Evolutionary conservation across 208 protist species (phyloP).

Genomic region (Leishmania mexicana): DNA sequence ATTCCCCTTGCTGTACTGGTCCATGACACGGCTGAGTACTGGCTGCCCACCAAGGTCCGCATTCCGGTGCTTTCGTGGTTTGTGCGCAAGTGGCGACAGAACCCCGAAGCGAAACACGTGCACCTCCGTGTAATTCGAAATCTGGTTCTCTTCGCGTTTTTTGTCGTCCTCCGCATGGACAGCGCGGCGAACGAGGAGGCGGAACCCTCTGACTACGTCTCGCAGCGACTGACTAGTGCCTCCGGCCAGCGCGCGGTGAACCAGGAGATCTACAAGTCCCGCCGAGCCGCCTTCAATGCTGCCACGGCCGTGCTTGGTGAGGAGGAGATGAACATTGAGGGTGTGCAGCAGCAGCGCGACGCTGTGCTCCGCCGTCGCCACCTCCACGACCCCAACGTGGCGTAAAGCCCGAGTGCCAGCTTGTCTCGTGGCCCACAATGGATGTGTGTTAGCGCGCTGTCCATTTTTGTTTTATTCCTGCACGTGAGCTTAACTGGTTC

Average conservation of each 20-base stretch:
- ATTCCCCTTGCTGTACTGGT: conserved; percentile 78
- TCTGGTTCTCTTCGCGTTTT: conserved; percentile 67
- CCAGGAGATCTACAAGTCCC: conserved; percentile 68
- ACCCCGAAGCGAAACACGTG: conserved; percentile 55
- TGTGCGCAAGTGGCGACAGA: conserved; percentile 61
- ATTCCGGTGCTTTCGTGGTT: conserved; percentile 84
- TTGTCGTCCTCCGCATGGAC: conserved; percentile 66
- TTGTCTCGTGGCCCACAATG: background rate
- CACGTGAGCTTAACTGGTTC: background rate
- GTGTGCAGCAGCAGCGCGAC: conserved; percentile 80
- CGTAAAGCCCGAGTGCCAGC: conserved; percentile 24
- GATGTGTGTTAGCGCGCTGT: background rate
- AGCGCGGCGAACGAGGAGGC: conserved; percentile 36
- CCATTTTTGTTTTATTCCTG: no score
- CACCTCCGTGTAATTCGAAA: conserved; percentile 68
- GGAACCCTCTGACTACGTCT: conserved; percentile 74
- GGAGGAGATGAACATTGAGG: conserved; percentile 79
- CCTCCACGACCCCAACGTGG: conserved; percentile 60
- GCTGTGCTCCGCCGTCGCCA: conserved; percentile 81
- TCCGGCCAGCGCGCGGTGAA: conserved; percentile 51
- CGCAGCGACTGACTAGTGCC: conserved; percentile 59
- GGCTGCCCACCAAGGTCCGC: conserved; percentile 58
- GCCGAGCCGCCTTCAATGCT: conserved; percentile 58
- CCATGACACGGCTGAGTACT: conserved; percentile 81
- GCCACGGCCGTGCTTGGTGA: conserved; percentile 69